Evolutionary conservation across 1,284 basidiomycete genomes (phyloP).

Genomic region (Trichosporon asahii): DNA sequence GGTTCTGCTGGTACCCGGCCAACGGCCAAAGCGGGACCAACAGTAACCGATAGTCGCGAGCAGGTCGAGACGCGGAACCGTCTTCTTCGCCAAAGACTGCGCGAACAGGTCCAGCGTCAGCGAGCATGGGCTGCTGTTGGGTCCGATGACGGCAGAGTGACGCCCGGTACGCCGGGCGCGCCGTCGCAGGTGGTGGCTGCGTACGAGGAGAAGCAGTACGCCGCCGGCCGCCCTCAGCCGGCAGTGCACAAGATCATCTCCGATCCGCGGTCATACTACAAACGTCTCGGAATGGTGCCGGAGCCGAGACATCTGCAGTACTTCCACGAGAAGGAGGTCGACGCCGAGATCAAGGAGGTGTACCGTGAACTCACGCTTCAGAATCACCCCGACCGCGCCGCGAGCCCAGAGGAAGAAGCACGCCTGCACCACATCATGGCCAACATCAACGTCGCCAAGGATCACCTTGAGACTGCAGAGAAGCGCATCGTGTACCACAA

Average conservation of each 20-base stretch:
- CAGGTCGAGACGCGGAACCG: neutral
- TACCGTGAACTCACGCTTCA: constrained; percentile 6
- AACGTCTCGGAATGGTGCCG: constrained; percentile 14
- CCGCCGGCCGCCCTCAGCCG: neutral
- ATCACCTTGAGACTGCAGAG: constrained; percentile 17
- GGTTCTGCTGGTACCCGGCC: neutral
- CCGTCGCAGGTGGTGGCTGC: neutral
- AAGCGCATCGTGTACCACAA: constrained; percentile 9
- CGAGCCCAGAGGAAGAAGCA: neutral
- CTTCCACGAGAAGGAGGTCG: constrained; percentile 11
- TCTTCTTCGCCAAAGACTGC: neutral
- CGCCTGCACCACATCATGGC: constrained; percentile 6
- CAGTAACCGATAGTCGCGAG: neutral
- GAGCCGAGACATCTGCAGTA: constrained; percentile 12
- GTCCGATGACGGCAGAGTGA: neutral
- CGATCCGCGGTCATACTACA: constrained; percentile 21
- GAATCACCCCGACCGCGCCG: constrained; percentile 21
- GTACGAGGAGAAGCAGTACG: neutral
- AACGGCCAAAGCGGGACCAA: neutral
- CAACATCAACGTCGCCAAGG: constrained; percentile 20
- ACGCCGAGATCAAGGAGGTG: constrained; percentile 12
- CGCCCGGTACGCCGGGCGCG: neutral
- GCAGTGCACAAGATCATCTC: constrained; percentile 8
- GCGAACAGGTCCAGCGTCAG: constrained; percentile 5
- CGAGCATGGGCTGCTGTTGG: neutral